Evolutionary conservation across 768 basidiomycete genomes (phyloP).

Genomic region (Psilocybe cyanescens): DNA sequence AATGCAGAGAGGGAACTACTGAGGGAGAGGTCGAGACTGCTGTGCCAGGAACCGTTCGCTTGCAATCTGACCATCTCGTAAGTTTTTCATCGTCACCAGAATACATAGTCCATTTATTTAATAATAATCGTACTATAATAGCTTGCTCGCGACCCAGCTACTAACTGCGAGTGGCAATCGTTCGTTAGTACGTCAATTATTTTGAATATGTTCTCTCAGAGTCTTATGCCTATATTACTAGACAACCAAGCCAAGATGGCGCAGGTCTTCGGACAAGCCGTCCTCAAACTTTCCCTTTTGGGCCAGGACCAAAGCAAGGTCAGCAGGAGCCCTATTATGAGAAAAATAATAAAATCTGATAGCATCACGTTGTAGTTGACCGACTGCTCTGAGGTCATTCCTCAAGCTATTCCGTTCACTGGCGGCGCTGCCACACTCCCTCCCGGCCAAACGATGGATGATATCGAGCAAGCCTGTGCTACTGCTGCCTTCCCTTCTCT

Average conservation of each 20-base stretch:
- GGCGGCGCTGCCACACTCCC: conserved; percentile 17
- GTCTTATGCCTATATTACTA: conserved; percentile 1
- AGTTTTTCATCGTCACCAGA: conserved; percentile 8
- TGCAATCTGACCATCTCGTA: conserved; percentile 45
- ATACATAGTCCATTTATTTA: not conserved
- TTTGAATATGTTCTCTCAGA: not conserved
- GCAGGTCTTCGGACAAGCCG: conserved; percentile 39
- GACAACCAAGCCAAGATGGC: conserved; percentile 37
- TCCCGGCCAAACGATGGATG: conserved; percentile 16
- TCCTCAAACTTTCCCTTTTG: conserved; percentile 45
- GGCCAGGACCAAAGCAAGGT: conserved; percentile 36
- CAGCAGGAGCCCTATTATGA: not conserved
- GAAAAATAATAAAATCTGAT: too few species aligned
- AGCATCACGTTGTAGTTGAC: conserved; percentile 23
- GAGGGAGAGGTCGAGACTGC: conserved; percentile 43
- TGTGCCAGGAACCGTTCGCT: conserved; percentile 43
- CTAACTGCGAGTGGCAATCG: conserved; percentile 50
- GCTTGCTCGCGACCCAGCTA: conserved; percentile 42
- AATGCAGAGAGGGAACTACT: conserved; percentile 35
- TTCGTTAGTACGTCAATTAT: not conserved
- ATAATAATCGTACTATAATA: not conserved
- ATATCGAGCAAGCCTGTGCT: conserved; percentile 24
- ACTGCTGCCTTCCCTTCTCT: conserved; percentile 18
- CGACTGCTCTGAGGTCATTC: conserved; percentile 51
- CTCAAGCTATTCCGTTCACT: conserved; percentile 23